These are phyloP conservation scores for Vitis hybrid DNA, from an alignment of 177 flowering plant species.

Conservation along the genomic window DNA sequence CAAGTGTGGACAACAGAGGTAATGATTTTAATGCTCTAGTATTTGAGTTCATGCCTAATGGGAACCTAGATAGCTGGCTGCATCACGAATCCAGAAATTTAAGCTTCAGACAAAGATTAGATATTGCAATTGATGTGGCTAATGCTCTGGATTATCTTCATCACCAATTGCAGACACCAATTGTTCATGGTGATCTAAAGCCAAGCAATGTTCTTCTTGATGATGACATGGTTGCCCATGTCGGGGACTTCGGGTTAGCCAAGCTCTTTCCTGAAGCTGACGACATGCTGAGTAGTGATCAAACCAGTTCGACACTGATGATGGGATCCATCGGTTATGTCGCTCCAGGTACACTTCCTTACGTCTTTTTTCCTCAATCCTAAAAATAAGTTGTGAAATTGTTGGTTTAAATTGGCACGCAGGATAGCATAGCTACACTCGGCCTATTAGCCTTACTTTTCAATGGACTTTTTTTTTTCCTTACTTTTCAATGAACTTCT, in stretches of 20 bases:
- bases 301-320: not conserved
- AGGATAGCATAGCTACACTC: too few species aligned
- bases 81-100: not conserved
- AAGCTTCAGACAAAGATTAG: slow-evolving; percentile 16
- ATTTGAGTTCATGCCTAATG: not conserved
- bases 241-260: slow-evolving; percentile 20
- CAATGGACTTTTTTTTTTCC: too few species aligned
- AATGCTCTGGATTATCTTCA: slow-evolving; percentile 18
- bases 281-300: not conserved
- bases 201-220: slow-evolving; percentile 25
- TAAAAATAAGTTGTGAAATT: too few species aligned
- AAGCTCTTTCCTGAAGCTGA: slow-evolving; percentile 1
- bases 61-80: not conserved
- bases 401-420: not conserved
- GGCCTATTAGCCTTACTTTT: too few species aligned
- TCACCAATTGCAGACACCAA: slow-evolving; percentile 12
- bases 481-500: not conserved
- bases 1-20: slow-evolving; percentile 8
- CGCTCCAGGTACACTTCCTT: slow-evolving; percentile 8
- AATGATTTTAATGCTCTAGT: not conserved
- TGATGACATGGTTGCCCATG: slow-evolving; percentile 9
- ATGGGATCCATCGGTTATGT: slow-evolving; percentile 6
- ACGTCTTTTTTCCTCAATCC: too few species aligned
- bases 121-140: slow-evolving; percentile 19
- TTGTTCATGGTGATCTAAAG: slow-evolving; percentile 18